Base-by-base conservation (phyloP, 306 rosid species). In the Biancaea sappan region DNA sequence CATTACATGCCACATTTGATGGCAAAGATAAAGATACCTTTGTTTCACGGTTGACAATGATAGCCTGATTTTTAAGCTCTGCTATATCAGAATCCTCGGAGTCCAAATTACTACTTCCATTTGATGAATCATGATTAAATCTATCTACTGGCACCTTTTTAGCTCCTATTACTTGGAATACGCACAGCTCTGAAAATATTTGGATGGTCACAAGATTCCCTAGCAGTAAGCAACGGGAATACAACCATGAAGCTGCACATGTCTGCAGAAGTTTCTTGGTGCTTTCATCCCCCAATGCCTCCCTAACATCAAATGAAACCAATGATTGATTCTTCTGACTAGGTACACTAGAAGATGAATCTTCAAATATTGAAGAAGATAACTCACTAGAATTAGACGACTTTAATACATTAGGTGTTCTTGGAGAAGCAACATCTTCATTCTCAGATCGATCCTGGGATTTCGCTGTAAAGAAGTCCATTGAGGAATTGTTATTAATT, bases 191-290 rank as follows among this genome's bases (percentile, higher is more conserved):
- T 40, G 96, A 88, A 78, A 89, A 77, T 75, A 86, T 75, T 31
- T 91, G 90, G 26, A 91, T 63, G 24, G 66, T 74, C 53, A 94
- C 89, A 76, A 89, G 70, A 84, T 94, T 94, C 79, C 97, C 96
- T 9, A 51, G 76, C 56, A 91, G 88, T 71, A 94, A 73, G 76
- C 76, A 69, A 16, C 90, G 92, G 83, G 89, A 82, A 82, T 67
- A 61, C 73, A 94, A 67, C 88, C 85, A 86, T 18, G 80, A 72
- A 47, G 82, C 58, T 19, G 92, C 89, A 53, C 84, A 74, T 0
- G 75, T 79, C 82, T 89, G 84, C 41, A 91, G 61, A 78, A 84
- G 56, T 65, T 80, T 82, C 80, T 74, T 94, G 54, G 87, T 60
- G 79, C 57, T 83, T 73, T 84, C 88, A 76, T 88, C 81, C 66